Evolutionary conservation across 1,284 basidiomycete genomes (phyloP), one percentile per base, ranked within the genome.

Genomic region (Rhodotorula mucilaginosa): DNA sequence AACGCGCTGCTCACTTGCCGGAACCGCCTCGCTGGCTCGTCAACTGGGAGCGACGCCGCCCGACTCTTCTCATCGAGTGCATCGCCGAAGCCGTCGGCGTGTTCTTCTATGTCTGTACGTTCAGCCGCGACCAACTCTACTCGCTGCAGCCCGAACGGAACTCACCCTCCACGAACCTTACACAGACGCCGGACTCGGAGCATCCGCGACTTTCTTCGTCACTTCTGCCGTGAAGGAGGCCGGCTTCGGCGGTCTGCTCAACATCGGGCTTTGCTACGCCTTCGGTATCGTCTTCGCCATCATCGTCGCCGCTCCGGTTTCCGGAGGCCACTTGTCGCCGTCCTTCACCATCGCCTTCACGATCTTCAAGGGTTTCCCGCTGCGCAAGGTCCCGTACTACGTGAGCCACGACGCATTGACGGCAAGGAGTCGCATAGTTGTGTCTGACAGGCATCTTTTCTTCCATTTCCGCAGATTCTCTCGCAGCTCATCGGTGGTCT

Each of bases 381-480:
- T 88, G 87, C 85, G 85, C 71, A 92, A 92, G 79, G 89, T 92
- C 0, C 89, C 90, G 0, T 83, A 79, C 74, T 93, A 89, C 79
- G 39, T 26, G 26, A 26, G 26, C 26, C 26, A 26, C 26, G 26
- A 26, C 26, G 26, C 26, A 26, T 26, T 26, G 26, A 26, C 26
- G 26, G 26, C 26, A 26, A 26, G 26, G 26, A 26, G 26, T 26
- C 26, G 26, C 26, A 26, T 26, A 26, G 26, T 26, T 26, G 26
- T 26, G 26, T 26, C 26, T 39, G 39, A 39, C 39, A 7, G 39
- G 1, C 39, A 12, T 39, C 39, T 8, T 7, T 39, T 12, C 39
- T 8, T 5, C 39, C 12, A 8, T 12, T 26, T 26, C 39, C 1
- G 12, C 39, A 39, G 39, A 86, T 91, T 63, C 77, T 87, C 52